A percentile compares a stretch with the other conserved stretches of the same genome.
These are phyloP conservation scores for Pythium sukuiense DNA, from an alignment of 352 stramenopile genomes.

Conservation along the genomic window DNA sequence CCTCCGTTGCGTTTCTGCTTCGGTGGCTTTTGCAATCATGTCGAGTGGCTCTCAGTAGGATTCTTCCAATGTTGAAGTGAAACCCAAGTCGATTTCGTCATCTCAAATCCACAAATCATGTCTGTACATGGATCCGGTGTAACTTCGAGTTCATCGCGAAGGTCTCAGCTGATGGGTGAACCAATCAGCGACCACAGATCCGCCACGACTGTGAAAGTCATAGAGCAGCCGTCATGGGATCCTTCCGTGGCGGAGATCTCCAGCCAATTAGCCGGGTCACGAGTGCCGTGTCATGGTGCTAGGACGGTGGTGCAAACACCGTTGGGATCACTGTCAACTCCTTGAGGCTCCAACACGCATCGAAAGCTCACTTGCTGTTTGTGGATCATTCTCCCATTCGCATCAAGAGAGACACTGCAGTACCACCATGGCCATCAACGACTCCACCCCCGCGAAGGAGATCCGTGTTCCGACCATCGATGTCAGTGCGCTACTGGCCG, in stretches of 20 bases:
- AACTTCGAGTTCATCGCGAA: neutral
- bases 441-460: neutral
- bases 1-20: too few species aligned
- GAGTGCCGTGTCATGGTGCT: neutral
- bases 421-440: neutral
- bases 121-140: neutral
- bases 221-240: neutral
- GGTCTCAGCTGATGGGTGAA: neutral
- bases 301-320: neutral
- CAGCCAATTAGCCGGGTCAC: neutral
- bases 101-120: neutral
- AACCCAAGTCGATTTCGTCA: neutral
- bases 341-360: neutral
- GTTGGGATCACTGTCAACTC: neutral
- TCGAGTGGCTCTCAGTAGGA: too few species aligned
- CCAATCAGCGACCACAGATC: neutral
- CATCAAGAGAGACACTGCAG: neutral
- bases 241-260: neutral
- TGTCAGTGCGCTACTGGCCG: constrained; percentile 41
- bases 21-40: too few species aligned
- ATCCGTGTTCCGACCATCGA: constrained; percentile 41
- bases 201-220: neutral
- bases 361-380: neutral
- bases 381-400: neutral
- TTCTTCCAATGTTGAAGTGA: neutral